These are phyloP conservation scores for Eucalyptus pauciflora DNA, from an alignment of 345 rosid species.

Conservation along the genomic window DNA sequence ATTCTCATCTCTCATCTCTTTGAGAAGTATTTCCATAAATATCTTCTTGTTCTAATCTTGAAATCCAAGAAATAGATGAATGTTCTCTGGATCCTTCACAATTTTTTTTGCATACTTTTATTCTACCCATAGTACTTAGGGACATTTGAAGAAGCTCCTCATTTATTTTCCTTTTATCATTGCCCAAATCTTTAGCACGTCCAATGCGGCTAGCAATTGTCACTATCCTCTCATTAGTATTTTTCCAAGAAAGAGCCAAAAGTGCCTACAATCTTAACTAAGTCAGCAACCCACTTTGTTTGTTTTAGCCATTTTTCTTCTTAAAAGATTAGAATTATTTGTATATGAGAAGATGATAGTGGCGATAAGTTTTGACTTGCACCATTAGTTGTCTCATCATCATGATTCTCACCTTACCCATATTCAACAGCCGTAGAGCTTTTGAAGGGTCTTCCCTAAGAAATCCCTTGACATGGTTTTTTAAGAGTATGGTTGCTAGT, in stretches of 20 bases:
- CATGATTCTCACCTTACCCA: background rate
- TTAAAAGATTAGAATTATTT: background rate
- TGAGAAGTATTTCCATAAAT: background rate
- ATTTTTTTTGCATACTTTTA: background rate
- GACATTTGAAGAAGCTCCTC: background rate
- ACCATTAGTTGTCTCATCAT: background rate
- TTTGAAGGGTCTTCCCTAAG: background rate
- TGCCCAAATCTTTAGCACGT: background rate
- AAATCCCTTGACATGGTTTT: background rate
- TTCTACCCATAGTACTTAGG: background rate
- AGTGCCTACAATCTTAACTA: background rate
- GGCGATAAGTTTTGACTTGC: background rate
- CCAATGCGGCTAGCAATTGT: background rate
- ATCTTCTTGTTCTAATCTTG: background rate
- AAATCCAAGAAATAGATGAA: background rate
- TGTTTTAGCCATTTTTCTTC: background rate
- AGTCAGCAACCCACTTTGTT: background rate
- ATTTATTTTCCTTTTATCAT: background rate
- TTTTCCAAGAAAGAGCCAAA: background rate
- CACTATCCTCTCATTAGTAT: background rate
- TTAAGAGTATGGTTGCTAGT: background rate
- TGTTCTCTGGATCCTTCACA: background rate
- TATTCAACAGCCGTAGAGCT: background rate
- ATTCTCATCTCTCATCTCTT: background rate
- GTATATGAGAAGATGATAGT: background rate